Conservation (phyloP, 345 rosid species). For the Linum tenue region DNA sequence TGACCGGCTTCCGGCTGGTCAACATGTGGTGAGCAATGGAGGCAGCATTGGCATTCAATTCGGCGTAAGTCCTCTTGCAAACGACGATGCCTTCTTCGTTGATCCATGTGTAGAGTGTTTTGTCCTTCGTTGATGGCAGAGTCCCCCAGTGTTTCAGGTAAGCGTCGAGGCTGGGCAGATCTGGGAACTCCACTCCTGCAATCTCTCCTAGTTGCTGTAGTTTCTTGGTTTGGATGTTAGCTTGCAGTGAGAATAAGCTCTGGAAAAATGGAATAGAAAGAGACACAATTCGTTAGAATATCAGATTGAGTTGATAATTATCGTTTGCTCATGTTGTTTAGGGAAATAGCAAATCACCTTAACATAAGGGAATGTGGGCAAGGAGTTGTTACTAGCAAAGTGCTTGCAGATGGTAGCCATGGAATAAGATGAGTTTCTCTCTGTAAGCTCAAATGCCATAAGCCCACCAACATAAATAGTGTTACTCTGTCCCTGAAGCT, state of each 20-base stretch:
- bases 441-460: slow-evolving; percentile 61
- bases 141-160: slow-evolving; percentile 58
- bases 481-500: slow-evolving; percentile 50
- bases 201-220: slow-evolving; percentile 31
- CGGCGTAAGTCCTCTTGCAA: slow-evolving; percentile 36
- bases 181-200: slow-evolving; percentile 43
- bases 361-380: slow-evolving; percentile 39
- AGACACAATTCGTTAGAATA: not conserved
- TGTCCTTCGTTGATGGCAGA: slow-evolving; percentile 23
- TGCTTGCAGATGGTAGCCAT: slow-evolving; percentile 55
- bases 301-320: not conserved
- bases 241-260: slow-evolving; percentile 40
- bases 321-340: not conserved
- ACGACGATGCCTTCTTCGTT: slow-evolving; percentile 39
- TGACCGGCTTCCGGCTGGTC: slow-evolving; percentile 35
- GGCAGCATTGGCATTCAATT: slow-evolving; percentile 42
- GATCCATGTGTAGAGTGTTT: slow-evolving; percentile 49
- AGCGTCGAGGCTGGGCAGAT: slow-evolving; percentile 42
- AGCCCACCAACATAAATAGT: slow-evolving; percentile 63
- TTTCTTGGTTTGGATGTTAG: slow-evolving; percentile 12
- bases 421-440: slow-evolving; percentile 59
- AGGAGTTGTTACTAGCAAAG: slow-evolving; percentile 33
- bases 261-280: slow-evolving; percentile 23
- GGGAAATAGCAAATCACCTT: slow-evolving; percentile 28
- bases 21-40: slow-evolving; percentile 42